Conservation (phyloP, 345 rosid species). For the Pelargonium nanum region DNA sequence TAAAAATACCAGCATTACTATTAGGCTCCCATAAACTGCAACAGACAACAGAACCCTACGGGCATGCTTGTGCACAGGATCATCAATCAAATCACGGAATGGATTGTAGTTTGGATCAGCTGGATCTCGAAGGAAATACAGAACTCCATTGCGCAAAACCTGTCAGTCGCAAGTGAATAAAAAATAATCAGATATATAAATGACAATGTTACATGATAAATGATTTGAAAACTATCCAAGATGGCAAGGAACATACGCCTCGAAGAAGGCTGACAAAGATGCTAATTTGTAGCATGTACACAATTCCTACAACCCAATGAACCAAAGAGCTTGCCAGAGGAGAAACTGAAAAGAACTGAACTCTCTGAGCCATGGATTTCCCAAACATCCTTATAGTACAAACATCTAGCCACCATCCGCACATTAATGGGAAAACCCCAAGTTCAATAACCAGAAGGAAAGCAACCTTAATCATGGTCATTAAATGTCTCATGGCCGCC, state of each 20-base stretch:
- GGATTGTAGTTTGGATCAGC: constrained; percentile 99
- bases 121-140: constrained; percentile 93
- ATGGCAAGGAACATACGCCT: constrained; percentile 49
- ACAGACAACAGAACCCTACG: constrained; percentile 85
- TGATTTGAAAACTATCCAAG: neutral
- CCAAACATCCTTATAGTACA: constrained; percentile 96
- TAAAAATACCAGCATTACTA: constrained; percentile 93
- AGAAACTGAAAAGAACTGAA: constrained; percentile 68
- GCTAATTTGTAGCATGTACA: constrained; percentile 95
- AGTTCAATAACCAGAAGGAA: constrained; percentile 96
- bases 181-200: constrained; percentile 1
- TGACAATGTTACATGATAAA: neutral
- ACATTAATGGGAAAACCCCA: constrained; percentile 97
- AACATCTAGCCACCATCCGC: constrained; percentile 99
- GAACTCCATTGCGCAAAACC: constrained; percentile 94
- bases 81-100: constrained; percentile 95
- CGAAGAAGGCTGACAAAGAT: constrained; percentile 98
- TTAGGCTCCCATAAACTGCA: constrained; percentile 94
- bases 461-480: constrained; percentile 99
- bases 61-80: constrained; percentile 95
- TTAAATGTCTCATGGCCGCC: constrained; percentile 97
- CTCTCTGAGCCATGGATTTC: constrained; percentile 81
- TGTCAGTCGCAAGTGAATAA: constrained; percentile 19
- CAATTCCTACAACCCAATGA: constrained; percentile 96
- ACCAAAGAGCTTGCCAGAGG: constrained; percentile 91